Evolutionary conservation across 2,329 filamentous ascomycete genomes (phyloP).

Genomic region (Neonectria neomacrospora): DNA sequence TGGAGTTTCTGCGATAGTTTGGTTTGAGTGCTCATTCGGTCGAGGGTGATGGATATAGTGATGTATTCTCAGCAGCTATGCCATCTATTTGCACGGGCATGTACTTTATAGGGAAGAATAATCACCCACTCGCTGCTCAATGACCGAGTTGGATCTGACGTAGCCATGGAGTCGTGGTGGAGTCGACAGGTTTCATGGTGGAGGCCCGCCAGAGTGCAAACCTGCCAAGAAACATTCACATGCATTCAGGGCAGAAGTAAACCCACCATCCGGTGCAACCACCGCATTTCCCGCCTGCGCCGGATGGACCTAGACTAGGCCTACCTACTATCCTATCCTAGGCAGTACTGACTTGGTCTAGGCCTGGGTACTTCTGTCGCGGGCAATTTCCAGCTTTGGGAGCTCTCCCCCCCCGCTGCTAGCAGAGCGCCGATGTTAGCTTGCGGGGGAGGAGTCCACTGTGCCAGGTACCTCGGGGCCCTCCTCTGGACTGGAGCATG

Average conservation of each 20-base stretch:
- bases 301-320: no score
- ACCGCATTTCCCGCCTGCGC: neutral
- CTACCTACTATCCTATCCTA: no score
- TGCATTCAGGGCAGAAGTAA: neutral
- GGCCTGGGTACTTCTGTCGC: constrained; percentile 3
- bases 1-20: neutral
- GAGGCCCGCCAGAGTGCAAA: neutral
- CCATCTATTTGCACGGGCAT: no score
- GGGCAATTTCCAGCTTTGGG: neutral
- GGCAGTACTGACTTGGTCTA: neutral
- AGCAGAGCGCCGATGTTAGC: neutral
- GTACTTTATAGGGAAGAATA: neutral
- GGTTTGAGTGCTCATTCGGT: neutral
- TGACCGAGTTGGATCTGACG: neutral
- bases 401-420: neutral
- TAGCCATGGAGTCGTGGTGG: constrained; percentile 1
- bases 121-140: neutral
- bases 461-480: neutral
- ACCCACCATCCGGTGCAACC: neutral
- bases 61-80: neutral
- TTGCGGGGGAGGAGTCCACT: neutral
- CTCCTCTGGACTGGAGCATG: no score
- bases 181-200: neutral
- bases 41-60: neutral
- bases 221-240: neutral